Conservation (phyloP, 2,329 filamentous ascomycete genomes). For the Cercospora sesami region DNA sequence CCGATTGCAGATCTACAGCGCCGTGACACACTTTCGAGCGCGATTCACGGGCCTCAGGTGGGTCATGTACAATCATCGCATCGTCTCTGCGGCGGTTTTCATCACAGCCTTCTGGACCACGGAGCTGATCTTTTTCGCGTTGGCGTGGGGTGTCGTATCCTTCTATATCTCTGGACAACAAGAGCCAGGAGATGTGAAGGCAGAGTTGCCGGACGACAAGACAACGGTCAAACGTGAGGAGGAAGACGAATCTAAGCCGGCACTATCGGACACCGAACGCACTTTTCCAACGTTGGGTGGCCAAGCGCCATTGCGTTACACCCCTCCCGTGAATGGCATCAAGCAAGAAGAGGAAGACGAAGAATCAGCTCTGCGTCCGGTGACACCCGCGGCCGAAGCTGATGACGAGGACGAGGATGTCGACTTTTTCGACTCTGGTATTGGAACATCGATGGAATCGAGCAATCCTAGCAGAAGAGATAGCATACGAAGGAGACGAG, state of each 20-base stretch:
- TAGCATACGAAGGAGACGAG: conserved; percentile 35
- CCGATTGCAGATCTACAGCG: conserved; percentile 72
- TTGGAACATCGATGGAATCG: conserved; percentile 53
- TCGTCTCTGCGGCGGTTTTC: conserved; percentile 68
- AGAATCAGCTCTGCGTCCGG: conserved; percentile 24
- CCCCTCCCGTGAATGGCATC: conserved; percentile 23
- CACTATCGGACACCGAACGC: conserved; percentile 50
- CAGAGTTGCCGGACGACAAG: conserved; percentile 22
- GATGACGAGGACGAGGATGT: conserved; percentile 49
- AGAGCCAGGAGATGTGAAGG: conserved; percentile 18
- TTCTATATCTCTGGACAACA: conserved; percentile 40
- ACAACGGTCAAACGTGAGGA: conserved; percentile 27
- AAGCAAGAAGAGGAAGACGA: conserved; percentile 36
- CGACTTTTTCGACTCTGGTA: conserved; percentile 48
- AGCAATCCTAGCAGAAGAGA: conserved; percentile 33
- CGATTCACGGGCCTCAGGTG: conserved; percentile 71
- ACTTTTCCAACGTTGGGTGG: conserved; percentile 51
- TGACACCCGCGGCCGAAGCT: conserved; percentile 33
- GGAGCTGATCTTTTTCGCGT: conserved; percentile 66
- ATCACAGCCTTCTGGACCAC: conserved; percentile 73
- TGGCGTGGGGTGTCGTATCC: conserved; percentile 63
- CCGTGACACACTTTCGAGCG: conserved; percentile 68
- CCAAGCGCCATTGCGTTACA: conserved; percentile 45
- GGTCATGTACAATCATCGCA: conserved; percentile 81
- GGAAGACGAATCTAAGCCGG: conserved; percentile 25